Percentiles rank a stretch among this genome's conserved stretches.
Evolutionary conservation across 257 asterid species (phyloP).

Genomic region (Solanum bulbocastanum): DNA sequence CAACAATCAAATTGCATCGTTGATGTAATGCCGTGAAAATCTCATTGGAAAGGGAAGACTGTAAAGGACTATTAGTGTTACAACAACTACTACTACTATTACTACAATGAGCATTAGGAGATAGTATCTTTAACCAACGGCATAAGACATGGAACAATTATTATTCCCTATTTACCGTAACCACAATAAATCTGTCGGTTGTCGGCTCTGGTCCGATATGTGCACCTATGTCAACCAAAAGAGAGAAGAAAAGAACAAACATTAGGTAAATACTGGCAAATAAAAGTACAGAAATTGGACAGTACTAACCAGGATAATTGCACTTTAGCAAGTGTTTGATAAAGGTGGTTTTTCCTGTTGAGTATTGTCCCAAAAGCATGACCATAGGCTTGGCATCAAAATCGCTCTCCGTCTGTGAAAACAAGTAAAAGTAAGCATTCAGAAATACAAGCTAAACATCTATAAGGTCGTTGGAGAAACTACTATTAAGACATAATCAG

Average conservation of each 20-base stretch:
- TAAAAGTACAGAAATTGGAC: background rate
- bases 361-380: constrained; percentile 98
- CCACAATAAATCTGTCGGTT: constrained; percentile 85
- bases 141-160: background rate
- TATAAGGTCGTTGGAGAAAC: background rate
- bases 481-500: background rate
- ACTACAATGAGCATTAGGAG: background rate
- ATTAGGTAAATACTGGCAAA: background rate
- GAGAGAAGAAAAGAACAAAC: background rate
- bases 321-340: constrained; percentile 75
- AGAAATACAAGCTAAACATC: background rate
- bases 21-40: background rate
- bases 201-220: constrained; percentile 99
- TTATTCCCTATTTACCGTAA: constrained; percentile 45
- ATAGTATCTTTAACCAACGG: background rate
- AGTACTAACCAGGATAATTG: constrained; percentile 70
- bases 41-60: background rate
- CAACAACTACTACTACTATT: background rate
- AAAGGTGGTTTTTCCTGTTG: constrained; percentile 95
- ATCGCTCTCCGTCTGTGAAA: constrained; percentile 64
- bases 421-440: background rate
- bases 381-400: constrained; percentile 97
- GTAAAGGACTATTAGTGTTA: background rate
- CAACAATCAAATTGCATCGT: background rate
- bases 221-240: constrained; percentile 50